Evolutionary conservation across 306 rosid species (phyloP).

Genomic region (Gastrolobium bilobum): DNA sequence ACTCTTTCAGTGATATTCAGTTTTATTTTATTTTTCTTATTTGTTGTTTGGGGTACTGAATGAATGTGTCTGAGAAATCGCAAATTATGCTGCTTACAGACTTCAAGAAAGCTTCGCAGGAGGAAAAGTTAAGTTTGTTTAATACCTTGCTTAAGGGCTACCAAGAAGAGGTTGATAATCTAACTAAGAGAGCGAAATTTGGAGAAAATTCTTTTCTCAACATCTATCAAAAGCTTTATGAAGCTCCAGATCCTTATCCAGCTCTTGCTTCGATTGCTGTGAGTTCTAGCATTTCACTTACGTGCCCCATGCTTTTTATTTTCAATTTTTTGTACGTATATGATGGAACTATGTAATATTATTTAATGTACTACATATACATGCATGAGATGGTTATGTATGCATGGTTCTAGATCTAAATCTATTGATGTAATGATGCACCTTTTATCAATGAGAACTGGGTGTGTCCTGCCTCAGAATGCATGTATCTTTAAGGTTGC

Average conservation of each 20-base stretch:
- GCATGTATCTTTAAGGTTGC: slow-evolving; percentile 1
- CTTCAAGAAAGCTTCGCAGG: slow-evolving; percentile 87
- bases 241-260: slow-evolving; percentile 99
- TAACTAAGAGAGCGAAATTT: slow-evolving; percentile 93
- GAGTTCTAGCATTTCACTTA: slow-evolving; percentile 56
- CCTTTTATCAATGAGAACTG: slow-evolving; percentile 1
- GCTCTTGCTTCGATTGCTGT: slow-evolving; percentile 92
- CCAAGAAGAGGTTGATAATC: slow-evolving; percentile 97
- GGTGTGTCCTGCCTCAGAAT: slow-evolving; percentile 4
- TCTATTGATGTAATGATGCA: not conserved
- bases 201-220: slow-evolving; percentile 99
- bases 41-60: slow-evolving; percentile 14
- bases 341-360: not conserved
- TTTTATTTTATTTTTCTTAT: not conserved
- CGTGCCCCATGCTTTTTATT: slow-evolving; percentile 23
- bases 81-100: slow-evolving; percentile 59
- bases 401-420: slow-evolving; percentile 16
- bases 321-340: not conserved
- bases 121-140: slow-evolving; percentile 81
- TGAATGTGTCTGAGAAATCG: slow-evolving; percentile 38
- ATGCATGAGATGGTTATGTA: slow-evolving; percentile 17
- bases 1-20: not conserved
- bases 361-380: slow-evolving; percentile 11
- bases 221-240: slow-evolving; percentile 93
- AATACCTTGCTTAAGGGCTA: slow-evolving; percentile 85